Evolutionary conservation across 2,329 filamentous ascomycete genomes (phyloP).

Genomic region (Blastomyces silverae): DNA sequence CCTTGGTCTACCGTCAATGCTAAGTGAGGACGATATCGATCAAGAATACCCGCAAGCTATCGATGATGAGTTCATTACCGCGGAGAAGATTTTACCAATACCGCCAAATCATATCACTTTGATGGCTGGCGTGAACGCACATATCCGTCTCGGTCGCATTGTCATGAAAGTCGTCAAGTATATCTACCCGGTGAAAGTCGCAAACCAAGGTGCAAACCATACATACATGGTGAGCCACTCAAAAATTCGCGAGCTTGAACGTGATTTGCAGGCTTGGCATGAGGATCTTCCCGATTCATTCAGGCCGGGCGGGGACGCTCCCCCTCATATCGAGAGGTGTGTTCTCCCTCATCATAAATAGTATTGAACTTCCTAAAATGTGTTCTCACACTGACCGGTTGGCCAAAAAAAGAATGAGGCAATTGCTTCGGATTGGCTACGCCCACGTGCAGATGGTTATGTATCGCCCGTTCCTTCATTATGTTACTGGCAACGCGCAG

Average conservation of each 20-base stretch:
- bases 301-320: constrained; percentile 69
- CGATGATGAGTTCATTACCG: constrained; percentile 44
- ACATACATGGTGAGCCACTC: constrained; percentile 59
- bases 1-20: constrained; percentile 44
- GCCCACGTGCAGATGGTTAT: constrained; percentile 59
- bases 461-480: constrained; percentile 60
- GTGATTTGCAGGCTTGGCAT: constrained; percentile 58
- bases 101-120: constrained; percentile 50
- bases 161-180: constrained; percentile 57
- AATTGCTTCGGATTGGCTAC: constrained; percentile 57
- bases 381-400: constrained; percentile 9
- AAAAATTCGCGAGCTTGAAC: constrained; percentile 58
- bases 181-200: constrained; percentile 56
- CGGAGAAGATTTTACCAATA: constrained; percentile 46
- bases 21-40: constrained; percentile 47
- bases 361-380: constrained; percentile 10
- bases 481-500: constrained; percentile 49
- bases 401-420: constrained; percentile 44
- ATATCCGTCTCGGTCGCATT: constrained; percentile 52
- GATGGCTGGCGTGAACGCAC: constrained; percentile 56
- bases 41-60: constrained; percentile 43
- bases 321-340: constrained; percentile 68
- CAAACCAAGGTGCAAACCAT: constrained; percentile 41
- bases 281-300: constrained; percentile 65
- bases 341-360: neutral